Conservation (phyloP, 768 basidiomycete species). For the Chalciporus chontae region DNA sequence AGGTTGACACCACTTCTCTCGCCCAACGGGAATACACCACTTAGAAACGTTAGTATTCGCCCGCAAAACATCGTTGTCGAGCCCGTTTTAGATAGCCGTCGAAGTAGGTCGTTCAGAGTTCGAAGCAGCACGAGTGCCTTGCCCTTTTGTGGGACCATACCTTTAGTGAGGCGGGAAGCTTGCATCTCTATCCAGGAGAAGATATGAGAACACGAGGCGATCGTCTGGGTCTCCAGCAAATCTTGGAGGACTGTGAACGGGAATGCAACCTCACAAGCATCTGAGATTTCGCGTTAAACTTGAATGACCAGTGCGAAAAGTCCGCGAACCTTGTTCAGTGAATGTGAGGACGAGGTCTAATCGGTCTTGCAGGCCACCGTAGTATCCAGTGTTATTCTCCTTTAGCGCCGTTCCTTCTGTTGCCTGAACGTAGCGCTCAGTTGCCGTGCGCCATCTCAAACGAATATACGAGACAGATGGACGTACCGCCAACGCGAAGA, state of each 20-base stretch:
- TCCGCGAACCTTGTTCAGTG: slow-evolving; percentile 65
- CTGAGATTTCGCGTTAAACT: slow-evolving; percentile 33
- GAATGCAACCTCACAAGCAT: slow-evolving; percentile 74
- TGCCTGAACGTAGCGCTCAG: slow-evolving; percentile 36
- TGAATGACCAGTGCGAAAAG: not conserved
- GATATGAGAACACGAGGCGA: slow-evolving; percentile 79
- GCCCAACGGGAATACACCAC: slow-evolving; percentile 80
- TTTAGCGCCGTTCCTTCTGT: slow-evolving; percentile 67
- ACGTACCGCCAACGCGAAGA: slow-evolving; percentile 70
- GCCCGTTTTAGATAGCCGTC: slow-evolving; percentile 83
- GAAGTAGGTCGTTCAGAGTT: slow-evolving; percentile 81
- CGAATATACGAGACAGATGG: not conserved
- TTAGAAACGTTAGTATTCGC: slow-evolving; percentile 83
- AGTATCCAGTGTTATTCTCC: slow-evolving; percentile 52
- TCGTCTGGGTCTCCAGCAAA: slow-evolving; percentile 81
- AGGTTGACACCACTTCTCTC: slow-evolving; percentile 91
- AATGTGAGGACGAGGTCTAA: slow-evolving; percentile 75
- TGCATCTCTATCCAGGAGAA: slow-evolving; percentile 86
- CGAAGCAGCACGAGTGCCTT: slow-evolving; percentile 84
- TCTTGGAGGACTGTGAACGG: slow-evolving; percentile 76
- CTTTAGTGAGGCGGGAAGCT: slow-evolving; percentile 64
- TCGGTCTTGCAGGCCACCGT: slow-evolving; percentile 52
- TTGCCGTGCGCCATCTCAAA: not conserved
- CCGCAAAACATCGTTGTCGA: slow-evolving; percentile 86
- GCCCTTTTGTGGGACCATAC: slow-evolving; percentile 82